Base-by-base conservation (phyloP, 75 land plant genomes). In the Gnetum montanum region DNA sequence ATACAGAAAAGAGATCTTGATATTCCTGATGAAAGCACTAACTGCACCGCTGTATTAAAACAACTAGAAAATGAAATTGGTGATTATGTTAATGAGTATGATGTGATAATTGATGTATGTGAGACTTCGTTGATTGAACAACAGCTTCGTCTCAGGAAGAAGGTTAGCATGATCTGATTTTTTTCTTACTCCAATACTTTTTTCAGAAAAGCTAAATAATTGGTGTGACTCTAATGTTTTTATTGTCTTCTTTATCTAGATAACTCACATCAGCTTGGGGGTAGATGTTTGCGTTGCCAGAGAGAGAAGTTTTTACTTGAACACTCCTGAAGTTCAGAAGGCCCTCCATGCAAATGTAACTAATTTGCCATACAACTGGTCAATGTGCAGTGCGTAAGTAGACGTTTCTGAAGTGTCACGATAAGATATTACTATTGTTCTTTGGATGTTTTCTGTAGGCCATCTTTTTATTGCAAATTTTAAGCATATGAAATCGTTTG, bases 261-360 rank as follows among this genome's bases (percentile, higher is more conserved):
- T 66, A 0, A 78, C 87, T 4, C 76, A 86, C 53, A 82, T 68
- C 12, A 86, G 87, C 43, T 34, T 74, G 19, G 87, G 87, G 3
- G 83, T 86, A 48, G 90, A 88, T 66, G 90, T 88, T 16, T 88
- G 94, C 56, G 85, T 88, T 73, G 68, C 61, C 10, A 59, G 46
- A 38, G 94, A 88, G 74, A 67, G 94, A 34, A 35, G 31, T 11
- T 84, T 78, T 66, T 95, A 95, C 60, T 74, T 95, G 65, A 95
- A 90, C 61, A 71, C 85, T 49, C 99, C 84, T 24, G 91, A 95
- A 48, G 99, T 95, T 62, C 99, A 95, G 63, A 59, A 67, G 33
- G 96, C 99, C 61, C 87, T 95, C 54, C 99, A 95, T 85, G 96
- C 99, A 19, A 95, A 95, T 67, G 58, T 74, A 1, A 95, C 96